Base-by-base conservation (phyloP, 495 filamentous ascomycete species). In the Penicillium paradoxum region DNA sequence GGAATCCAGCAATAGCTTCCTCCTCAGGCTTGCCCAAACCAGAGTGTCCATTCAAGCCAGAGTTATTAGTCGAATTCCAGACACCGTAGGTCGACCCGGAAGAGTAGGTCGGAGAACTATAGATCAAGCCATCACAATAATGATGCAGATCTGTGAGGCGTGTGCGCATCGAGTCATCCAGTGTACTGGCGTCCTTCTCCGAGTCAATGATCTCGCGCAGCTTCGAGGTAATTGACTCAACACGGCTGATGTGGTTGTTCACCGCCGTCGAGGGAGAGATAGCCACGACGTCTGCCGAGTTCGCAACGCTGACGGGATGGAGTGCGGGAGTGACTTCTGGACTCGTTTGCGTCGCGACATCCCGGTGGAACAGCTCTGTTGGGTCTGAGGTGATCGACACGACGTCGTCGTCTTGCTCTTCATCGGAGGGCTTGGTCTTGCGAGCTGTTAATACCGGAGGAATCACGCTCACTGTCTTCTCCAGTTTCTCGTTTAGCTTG, bases 361-460 rank as follows among this genome's bases (percentile, higher is more conserved):
- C 92, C 11, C 91, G 82, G 69, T 95, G 89, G 76, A 92, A 98
- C 53, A 96, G 82, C 65, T 95, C 89, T 2, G 88, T 87, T 0
- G 89, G 88, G 62, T 88, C 85, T 2, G 78, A 83, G 43, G 73
- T 73, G 18, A 76, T 57, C 27, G 76, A 77, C 15, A n/a, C 17
- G 22, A 15, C 41, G 30, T 71, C 75, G 17, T 83, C 81, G 30
- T 75, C 73, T 55, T 27, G 24, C 24, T 79, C 79, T 11, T 68
- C 64, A 6, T 55, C 53, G 14, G 53, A 34, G n/a, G n/a, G n/a
- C 36, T 45, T 51, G 27, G 21, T 24, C 54, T 59, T 67, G 22
- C 39, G 61, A 42, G 66, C 62, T 42, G 51, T 63, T n/a, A 53
- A 67, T 22, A 50, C 77, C 62, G 62, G 77, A 42, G 83, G 82